Evolutionary conservation across 192 early-diverging fungal species (phyloP).

Genomic region (Umbelopsis vinacea): DNA sequence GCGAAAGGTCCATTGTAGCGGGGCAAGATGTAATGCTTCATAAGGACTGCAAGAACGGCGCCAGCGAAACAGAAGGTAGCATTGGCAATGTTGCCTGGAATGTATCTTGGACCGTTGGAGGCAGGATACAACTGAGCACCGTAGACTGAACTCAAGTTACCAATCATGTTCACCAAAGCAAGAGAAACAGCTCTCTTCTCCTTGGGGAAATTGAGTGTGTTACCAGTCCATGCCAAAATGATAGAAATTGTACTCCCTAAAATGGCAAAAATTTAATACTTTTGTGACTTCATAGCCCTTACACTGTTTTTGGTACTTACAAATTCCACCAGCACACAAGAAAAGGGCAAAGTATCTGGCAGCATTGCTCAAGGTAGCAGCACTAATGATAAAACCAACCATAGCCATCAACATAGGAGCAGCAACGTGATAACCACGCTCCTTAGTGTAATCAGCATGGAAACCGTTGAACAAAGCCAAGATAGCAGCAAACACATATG

Average conservation of each 20-base stretch:
- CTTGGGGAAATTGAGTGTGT: conserved; percentile 18
- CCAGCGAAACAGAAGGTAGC: conserved; percentile 23
- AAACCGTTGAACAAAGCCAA: conserved; percentile 13
- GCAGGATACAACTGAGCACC: conserved; percentile 25
- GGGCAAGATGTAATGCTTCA: conserved; percentile 13
- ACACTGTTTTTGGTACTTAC: too few species aligned
- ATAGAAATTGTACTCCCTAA: conserved; percentile 18
- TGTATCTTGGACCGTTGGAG: conserved; percentile 19
- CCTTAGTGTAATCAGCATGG: conserved; percentile 19
- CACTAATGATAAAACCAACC: conserved; percentile 23
- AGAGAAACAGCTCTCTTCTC: conserved; percentile 26
- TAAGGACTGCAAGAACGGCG: conserved; percentile 4
- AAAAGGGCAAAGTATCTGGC: conserved; percentile 20
- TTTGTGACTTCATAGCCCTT: background rate
- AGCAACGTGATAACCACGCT: conserved; percentile 21
- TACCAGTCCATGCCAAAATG: conserved; percentile 21
- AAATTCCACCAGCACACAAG: conserved; percentile 25
- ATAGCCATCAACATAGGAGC: conserved; percentile 12
- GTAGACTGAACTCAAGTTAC: conserved; percentile 22
- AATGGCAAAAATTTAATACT: background rate
- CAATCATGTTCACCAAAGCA: conserved; percentile 17
- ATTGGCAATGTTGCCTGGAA: conserved; percentile 15
- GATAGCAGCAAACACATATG: conserved; percentile 30
- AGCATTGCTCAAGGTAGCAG: background rate
- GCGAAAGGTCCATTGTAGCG: background rate